These are phyloP conservation scores for Leptoxyphium fumago DNA, from an alignment of 2,329 filamentous ascomycete species.

Conservation along the genomic window DNA sequence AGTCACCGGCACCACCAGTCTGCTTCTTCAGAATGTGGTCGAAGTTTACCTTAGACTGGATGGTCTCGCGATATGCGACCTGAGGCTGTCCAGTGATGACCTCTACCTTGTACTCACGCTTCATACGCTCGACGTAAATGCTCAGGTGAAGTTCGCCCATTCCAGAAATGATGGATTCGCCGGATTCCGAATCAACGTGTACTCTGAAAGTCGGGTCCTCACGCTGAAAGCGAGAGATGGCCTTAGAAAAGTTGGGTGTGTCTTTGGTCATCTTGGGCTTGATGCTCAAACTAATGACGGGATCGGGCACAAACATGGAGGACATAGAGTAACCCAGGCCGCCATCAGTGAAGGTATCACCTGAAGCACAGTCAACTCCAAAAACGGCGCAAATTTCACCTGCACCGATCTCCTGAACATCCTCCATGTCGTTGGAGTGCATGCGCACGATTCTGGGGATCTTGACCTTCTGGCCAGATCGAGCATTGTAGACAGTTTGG, in stretches of 20 bases:
- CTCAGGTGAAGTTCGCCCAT: slow-evolving; percentile 97
- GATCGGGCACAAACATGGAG: slow-evolving; percentile 95
- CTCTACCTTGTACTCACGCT: slow-evolving; percentile 91
- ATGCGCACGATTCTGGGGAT: slow-evolving; percentile 95
- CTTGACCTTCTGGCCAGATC: slow-evolving; percentile 89
- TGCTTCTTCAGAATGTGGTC: slow-evolving; percentile 94
- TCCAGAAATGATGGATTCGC: slow-evolving; percentile 94
- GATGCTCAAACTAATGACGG: slow-evolving; percentile 95
- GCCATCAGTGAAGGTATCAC: slow-evolving; percentile 95
- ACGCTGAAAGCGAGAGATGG: slow-evolving; percentile 95
- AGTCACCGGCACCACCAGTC: slow-evolving; percentile 89
- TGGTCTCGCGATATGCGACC: slow-evolving; percentile 92
- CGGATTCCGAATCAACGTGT: slow-evolving; percentile 77
- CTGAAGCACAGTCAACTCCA: slow-evolving; percentile 91
- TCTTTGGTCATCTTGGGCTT: slow-evolving; percentile 90
- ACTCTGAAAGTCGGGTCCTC: slow-evolving; percentile 97
- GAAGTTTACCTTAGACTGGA: slow-evolving; percentile 65
- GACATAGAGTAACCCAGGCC: slow-evolving; percentile 87
- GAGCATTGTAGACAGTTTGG: slow-evolving; percentile 80
- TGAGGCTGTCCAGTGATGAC: slow-evolving; percentile 92
- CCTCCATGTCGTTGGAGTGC: slow-evolving; percentile 99
- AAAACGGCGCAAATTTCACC: slow-evolving; percentile 98
- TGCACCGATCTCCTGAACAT: slow-evolving; percentile 79
- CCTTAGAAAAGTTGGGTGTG: slow-evolving; percentile 88
- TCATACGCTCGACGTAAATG: slow-evolving; percentile 94